Conservation (phyloP, 2,329 filamentous ascomycete species). For the Cercospora berteroae region DNA sequence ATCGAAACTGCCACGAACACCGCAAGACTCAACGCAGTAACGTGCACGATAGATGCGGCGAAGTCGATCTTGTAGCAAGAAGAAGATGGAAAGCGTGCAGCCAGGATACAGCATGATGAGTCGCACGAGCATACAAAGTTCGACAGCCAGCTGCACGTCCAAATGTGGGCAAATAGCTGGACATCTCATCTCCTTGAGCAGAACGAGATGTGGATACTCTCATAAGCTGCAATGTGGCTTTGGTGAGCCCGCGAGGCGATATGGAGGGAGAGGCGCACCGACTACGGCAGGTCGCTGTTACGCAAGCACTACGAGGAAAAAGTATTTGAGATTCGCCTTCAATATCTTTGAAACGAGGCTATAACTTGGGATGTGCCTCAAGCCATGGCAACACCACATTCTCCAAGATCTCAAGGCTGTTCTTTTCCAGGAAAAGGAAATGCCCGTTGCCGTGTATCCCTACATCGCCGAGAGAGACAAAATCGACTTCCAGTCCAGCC, state of each 20-base stretch:
- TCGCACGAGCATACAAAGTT: not conserved
- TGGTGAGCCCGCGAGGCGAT: not conserved
- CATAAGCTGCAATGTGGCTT: not conserved
- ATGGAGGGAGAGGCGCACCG: not conserved
- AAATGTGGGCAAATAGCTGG: not conserved
- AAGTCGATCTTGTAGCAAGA: not conserved
- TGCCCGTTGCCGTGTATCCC: constrained; percentile 57
- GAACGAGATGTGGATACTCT: not conserved
- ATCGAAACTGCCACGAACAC: not conserved
- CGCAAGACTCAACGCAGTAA: not conserved
- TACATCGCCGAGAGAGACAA: constrained; percentile 46
- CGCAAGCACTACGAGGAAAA: not conserved
- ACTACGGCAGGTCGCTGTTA: not conserved
- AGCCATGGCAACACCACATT: constrained; percentile 33
- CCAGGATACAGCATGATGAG: not conserved
- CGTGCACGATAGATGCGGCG: not conserved
- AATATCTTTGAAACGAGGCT: not conserved
- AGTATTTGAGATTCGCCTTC: not conserved
- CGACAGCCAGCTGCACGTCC: not conserved
- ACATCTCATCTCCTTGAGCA: not conserved
- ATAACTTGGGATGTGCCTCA: not conserved
- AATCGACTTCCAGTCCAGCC: constrained; percentile 49
- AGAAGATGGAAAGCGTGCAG: not conserved
- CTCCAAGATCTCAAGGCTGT: constrained; percentile 48
- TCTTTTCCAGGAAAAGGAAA: constrained; percentile 55